Base-by-base conservation (phyloP, 345 rosid genomes). In the Capsella bursapastoris region DNA sequence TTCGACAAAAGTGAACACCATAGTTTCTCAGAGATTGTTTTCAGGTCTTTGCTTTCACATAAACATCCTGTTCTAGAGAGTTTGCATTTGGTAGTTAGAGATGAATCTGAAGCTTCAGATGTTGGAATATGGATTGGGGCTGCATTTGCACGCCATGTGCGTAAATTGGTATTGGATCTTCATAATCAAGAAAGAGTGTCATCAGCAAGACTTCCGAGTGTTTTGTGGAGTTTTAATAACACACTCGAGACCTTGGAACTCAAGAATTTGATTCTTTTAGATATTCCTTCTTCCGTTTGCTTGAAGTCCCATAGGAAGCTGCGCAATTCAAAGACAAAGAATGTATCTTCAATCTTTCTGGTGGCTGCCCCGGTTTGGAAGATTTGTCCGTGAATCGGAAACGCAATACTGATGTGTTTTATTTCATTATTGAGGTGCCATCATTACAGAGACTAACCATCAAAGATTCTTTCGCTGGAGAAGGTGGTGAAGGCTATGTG, bases 51-150 rank as follows among this genome's bases (percentile, higher is more conserved):
- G 38, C 1, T 38, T 40, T 15, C 4, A 53, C 51, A 67, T 38
- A 27, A 67, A 40, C 40, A 61, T 67, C 48, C 71, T 0, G 4
- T 66, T 66, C 51, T 67, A 3, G 49, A 67, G 51, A 67, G 60
- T 67, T 55, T 55, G 16, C n/a, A 31, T 68, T 40, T 55, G 29
- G 4, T 1, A 9, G 4, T 41, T 55, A 11, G 31, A 27, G 0
- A 32, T 41, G 0, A 5, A 27, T 7, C 3, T 38, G 27, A 29
- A 27, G 50, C 37, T 14, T 5, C 2, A 7, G 61, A 67, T n/a
- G 10, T 38, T 7, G 51, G 12, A n/a, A 3, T 15, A 1, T 67
- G 18, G 71, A 9, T 52, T 38, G 61, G 38, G 43, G 15, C 29
- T 41, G 72, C 72, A 55, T 68, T 68, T 55, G 37, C 63, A 7